phyloP scores from a whole-genome alignment of 306 rosid genomes.

The Mucuna pruriens region DNA sequence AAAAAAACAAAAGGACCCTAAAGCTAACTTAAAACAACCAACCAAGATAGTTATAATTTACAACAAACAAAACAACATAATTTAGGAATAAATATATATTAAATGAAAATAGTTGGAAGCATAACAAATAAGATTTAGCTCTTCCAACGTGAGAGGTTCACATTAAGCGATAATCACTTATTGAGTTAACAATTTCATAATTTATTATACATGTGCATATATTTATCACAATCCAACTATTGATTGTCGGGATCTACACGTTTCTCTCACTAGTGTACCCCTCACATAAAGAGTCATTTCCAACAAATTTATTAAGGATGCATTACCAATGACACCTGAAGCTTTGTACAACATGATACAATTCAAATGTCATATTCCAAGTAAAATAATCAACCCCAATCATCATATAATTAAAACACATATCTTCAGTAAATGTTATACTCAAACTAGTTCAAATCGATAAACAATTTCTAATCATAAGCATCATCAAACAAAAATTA shows the following conservation, averaged over 20 bases:
- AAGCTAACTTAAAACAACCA: neutral
- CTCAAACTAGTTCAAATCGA: too few species aligned
- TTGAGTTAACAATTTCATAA: neutral
- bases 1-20: neutral
- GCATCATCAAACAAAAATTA: too few species aligned
- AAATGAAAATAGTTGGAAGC: neutral
- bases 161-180: neutral
- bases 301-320: neutral
- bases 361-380: too few species aligned
- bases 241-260: neutral
- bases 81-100: neutral
- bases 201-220: neutral
- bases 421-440: too few species aligned
- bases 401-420: too few species aligned
- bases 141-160: neutral
- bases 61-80: neutral
- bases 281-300: neutral
- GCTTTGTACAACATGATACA: too few species aligned
- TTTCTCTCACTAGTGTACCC: neutral
- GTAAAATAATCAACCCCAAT: too few species aligned
- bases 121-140: neutral
- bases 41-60: neutral
- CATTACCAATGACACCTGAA: neutral
- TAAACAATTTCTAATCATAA: too few species aligned
- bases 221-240: neutral